Conservation (phyloP, 2,329 filamentous ascomycete species). For the Verticillium zaregamsianum region DNA sequence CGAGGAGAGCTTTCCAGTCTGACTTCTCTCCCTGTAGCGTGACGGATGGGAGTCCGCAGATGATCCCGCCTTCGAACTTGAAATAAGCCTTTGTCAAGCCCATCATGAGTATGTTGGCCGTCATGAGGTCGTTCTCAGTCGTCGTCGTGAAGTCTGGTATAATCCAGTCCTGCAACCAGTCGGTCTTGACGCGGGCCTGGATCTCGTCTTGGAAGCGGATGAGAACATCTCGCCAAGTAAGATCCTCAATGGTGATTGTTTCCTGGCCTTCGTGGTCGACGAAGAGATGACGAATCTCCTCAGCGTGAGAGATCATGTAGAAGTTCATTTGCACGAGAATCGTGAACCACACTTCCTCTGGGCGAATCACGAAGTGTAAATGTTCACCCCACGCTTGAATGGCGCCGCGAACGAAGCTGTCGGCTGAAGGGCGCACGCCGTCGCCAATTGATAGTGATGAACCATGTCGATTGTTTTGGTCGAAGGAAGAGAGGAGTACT, state of each 20-base stretch:
- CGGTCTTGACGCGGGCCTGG: conserved; percentile 31
- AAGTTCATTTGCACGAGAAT: conserved; percentile 47
- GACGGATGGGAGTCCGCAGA: conserved; percentile 39
- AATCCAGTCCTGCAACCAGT: conserved; percentile 37
- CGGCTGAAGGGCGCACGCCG: neutral
- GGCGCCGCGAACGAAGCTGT: conserved; percentile 39
- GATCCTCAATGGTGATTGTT: conserved; percentile 28
- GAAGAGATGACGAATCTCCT: conserved; percentile 39
- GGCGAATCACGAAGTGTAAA: conserved; percentile 44
- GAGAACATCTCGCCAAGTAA: conserved; percentile 16
- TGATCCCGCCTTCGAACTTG: conserved; percentile 26
- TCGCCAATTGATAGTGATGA: neutral
- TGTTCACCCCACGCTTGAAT: conserved; percentile 46
- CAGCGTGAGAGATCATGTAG: conserved; percentile 43
- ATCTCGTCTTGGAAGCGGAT: conserved; percentile 33
- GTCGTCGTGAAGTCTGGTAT: conserved; percentile 38
- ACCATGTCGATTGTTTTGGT: neutral
- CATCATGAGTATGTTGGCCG: conserved; percentile 40
- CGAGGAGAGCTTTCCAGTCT: conserved; percentile 36
- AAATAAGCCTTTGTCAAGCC: conserved; percentile 37
- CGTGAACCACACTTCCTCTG: conserved; percentile 53
- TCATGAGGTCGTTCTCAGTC: conserved; percentile 30
- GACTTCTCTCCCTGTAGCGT: conserved; percentile 31
- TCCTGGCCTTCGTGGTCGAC: conserved; percentile 39
- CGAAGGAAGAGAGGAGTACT: neutral